Evolutionary conservation across 805 yeast species (phyloP), one percentile per base, ranked within the genome.

Genomic region (Zygotorulaspora chibaensis): DNA sequence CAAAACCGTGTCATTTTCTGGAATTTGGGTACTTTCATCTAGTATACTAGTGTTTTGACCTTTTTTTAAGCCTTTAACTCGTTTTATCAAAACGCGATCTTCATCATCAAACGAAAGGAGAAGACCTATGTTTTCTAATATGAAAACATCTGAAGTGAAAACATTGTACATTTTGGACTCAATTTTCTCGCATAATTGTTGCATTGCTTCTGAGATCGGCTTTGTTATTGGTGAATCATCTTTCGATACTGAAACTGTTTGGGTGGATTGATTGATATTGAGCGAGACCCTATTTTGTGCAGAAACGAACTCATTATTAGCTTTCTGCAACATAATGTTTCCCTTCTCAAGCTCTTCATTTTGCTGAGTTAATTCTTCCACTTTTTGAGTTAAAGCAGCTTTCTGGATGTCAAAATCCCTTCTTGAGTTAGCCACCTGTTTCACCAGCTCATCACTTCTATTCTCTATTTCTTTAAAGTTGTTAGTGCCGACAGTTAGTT

Each of bases 61-160:
- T 40, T 76, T 74, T 50, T 81, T 71, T 50, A 86, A 67, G 0
- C 96, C 96, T 59, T 86, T 86, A 2, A 88, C 96, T 49, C 97
- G 74, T 39, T 80, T 80, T 25, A 86, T 78, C 41, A 73, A 74
- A 35, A 73, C 69, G 8, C 64, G 69, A 13, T 71, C 69, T 10
- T 62, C 56, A 1, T 61, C 61, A 23, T 59, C 61, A 9, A 59
- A 48, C 1, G 66, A 55, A 7, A 62, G 47, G 30, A 88, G 72
- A 38, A 89, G 69, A 0, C 97, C 96, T 72, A 89, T 80, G 2
- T 83, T 74, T 58, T 86, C 95, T 27, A 87, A 67, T 2, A 84
- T 67, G 39, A 76, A 68, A 47, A 90, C 82, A 36, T 74, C 72
- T 3, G 68, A 75, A 4, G 72, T 58, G 47, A 81, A 59, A 36